phyloP scores from a whole-genome alignment of 306 rosid genomes.

The Inga oerstediana region DNA sequence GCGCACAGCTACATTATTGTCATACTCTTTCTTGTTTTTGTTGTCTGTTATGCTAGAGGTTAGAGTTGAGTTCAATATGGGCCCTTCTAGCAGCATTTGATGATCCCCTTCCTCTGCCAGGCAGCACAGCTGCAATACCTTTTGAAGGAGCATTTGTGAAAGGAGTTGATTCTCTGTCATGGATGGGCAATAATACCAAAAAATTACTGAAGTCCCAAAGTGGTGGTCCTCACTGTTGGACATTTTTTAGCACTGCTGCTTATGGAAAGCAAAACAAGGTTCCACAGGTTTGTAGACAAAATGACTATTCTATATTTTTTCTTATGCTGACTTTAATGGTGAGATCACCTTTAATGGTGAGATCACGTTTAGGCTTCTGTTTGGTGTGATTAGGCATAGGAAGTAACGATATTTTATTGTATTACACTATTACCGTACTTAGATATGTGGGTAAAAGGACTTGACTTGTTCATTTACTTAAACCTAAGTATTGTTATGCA shows the following conservation, averaged over 20 bases:
- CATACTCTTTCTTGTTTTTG: conserved; percentile 31
- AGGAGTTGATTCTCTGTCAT: conserved; percentile 84
- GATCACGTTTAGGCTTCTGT: conserved; percentile 19
- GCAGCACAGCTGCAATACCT: conserved; percentile 48
- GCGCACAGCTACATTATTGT: conserved; percentile 21
- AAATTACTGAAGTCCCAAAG: conserved; percentile 54
- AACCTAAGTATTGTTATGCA: conserved; percentile 9
- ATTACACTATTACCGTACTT: background rate
- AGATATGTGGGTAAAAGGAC: conserved; percentile 16
- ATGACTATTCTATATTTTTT: background rate
- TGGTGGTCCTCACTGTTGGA: conserved; percentile 86
- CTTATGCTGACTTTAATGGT: background rate
- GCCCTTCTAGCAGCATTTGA: conserved; percentile 95
- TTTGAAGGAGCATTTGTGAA: conserved; percentile 96
- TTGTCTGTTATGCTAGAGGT: conserved; percentile 56
- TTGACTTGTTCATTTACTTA: background rate
- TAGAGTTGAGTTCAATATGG: conserved; percentile 95
- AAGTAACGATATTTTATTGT: background rate
- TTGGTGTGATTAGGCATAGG: background rate
- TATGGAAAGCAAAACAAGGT: conserved; percentile 87
- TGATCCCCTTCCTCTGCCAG: conserved; percentile 73
- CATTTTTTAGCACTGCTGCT: conserved; percentile 84
- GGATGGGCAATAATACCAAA: conserved; percentile 92
- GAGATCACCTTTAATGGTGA: conserved; percentile 13
- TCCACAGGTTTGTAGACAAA: conserved; percentile 70